phyloP scores from a whole-genome alignment of 2,329 filamentous ascomycete genomes.

The Exophiala bonariae region DNA sequence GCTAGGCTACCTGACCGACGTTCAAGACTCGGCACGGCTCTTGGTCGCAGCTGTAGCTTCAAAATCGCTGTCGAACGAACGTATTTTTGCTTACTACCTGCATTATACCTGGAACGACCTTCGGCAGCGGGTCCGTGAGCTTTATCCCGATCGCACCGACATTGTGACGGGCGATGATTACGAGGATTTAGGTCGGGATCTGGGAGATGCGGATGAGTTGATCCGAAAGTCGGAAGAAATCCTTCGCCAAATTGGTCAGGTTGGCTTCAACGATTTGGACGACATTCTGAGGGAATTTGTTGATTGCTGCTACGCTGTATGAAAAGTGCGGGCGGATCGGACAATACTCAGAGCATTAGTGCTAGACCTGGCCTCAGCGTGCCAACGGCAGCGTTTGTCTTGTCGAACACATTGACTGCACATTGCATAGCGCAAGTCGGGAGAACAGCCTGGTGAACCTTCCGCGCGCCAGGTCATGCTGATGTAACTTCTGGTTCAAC shows the following conservation, averaged over 20 bases:
- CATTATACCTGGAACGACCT: background rate
- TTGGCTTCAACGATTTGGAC: background rate
- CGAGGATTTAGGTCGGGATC: background rate
- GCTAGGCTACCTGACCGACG: background rate
- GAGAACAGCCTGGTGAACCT: too few species aligned
- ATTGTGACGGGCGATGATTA: background rate
- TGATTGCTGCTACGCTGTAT: too few species aligned
- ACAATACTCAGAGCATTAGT: too few species aligned
- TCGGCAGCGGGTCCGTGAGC: background rate
- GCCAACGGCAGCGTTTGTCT: too few species aligned
- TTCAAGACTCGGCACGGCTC: slow-evolving; percentile 2
- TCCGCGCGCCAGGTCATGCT: too few species aligned
- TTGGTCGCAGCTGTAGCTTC: background rate
- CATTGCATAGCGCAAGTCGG: too few species aligned
- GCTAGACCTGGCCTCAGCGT: too few species aligned
- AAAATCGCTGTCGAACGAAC: slow-evolving; percentile 1
- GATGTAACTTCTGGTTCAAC: too few species aligned
- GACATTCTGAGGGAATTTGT: slow-evolving; percentile 1
- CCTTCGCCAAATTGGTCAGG: background rate
- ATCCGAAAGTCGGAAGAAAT: background rate
- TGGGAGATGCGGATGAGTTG: background rate
- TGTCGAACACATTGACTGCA: too few species aligned
- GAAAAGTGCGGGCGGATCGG: too few species aligned
- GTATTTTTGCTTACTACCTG: background rate
- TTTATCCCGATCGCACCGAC: slow-evolving; percentile 1